Base-by-base conservation (phyloP, 2,329 filamentous ascomycete species). In the Diaporthe humulicola region DNA sequence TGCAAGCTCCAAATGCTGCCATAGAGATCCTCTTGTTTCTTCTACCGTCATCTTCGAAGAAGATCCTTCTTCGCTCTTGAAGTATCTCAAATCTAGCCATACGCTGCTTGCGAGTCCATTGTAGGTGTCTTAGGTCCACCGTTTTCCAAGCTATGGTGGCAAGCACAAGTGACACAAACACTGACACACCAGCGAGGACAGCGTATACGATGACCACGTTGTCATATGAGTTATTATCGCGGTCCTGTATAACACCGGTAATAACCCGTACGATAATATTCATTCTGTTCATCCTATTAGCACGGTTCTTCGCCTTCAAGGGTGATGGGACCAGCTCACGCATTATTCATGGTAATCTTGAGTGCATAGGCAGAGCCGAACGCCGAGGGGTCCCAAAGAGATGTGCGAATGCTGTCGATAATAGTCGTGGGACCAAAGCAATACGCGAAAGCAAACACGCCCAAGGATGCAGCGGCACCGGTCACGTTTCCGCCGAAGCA, bases 321-420 rank as follows among this genome's bases (percentile, higher is more conserved):
- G 25, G 7, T 10, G 7, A 60, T 60, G 36, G n/a, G 56, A 22
- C 57, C 36, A 28, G 36, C 57, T 60, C 36, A 60, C 57, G 57
- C 57, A 60, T 60, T 92, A 79, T 92, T 92, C 79, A 92, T 89
- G 38, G 88, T 88, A 45, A 92, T 88, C 74, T 92, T 92, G 74
- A 91, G 81, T 1, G 89, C 86, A 75, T 92, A 92, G 0, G 88
- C 90, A 0, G 89, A 88, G 0, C 90, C 90, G 74, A 92, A 92
- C 0, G 91, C 88, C 4, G 88, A 88, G 74, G 90, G 88, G 33
- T 91, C 85, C 88, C 89, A 91, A 80, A 92, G 87, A 0, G 86
- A 86, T 0, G 90, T 91, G n/a, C 91, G 88, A 33, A 92, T 90
- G 38, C 88, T 85, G 78, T 92, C 90, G 70, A 92, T 91, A 73